These are phyloP conservation scores for Aureobasidium namibiae DNA, from an alignment of 2,329 filamentous ascomycete genomes.

Conservation along the genomic window DNA sequence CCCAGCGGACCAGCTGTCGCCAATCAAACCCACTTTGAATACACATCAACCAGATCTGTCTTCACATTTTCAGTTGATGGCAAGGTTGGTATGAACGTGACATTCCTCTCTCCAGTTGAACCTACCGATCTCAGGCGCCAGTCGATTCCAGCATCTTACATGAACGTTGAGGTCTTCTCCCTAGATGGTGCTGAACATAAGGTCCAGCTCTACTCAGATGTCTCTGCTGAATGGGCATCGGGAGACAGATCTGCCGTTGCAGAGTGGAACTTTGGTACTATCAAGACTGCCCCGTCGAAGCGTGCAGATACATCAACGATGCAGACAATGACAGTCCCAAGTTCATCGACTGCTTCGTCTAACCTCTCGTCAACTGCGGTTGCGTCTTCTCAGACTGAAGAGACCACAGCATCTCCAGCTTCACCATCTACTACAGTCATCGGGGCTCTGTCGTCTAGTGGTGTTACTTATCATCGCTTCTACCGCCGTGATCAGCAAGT, in stretches of 20 bases:
- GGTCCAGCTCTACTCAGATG: slow-evolving; percentile 65
- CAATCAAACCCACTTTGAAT: slow-evolving; percentile 56
- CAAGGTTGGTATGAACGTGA: slow-evolving; percentile 56
- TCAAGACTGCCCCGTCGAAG: background rate
- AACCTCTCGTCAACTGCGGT: background rate
- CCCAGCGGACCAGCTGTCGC: slow-evolving; percentile 41
- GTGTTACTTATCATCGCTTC: slow-evolving; percentile 23
- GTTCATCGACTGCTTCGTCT: background rate
- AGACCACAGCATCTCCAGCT: background rate
- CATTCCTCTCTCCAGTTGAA: slow-evolving; percentile 63
- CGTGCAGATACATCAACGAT: background rate
- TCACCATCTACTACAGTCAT: background rate
- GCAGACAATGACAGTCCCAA: background rate
- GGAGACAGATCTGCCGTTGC: slow-evolving; percentile 50
- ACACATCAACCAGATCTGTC: slow-evolving; percentile 63
- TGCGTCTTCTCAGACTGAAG: background rate
- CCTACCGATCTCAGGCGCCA: slow-evolving; percentile 59
- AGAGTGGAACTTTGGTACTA: slow-evolving; percentile 51
- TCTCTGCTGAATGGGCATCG: slow-evolving; percentile 65
- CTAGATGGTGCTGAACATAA: slow-evolving; percentile 54
- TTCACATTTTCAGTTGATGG: slow-evolving; percentile 59
- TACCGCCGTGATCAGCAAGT: slow-evolving; percentile 24
- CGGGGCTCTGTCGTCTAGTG: background rate
- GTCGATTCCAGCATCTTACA: slow-evolving; percentile 62
- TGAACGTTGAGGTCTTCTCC: slow-evolving; percentile 55